Percentiles rank a stretch among this genome's conserved stretches.
phyloP scores from a whole-genome alignment of 176 grass and related monocot genomes.

The Bromus sterilis region DNA sequence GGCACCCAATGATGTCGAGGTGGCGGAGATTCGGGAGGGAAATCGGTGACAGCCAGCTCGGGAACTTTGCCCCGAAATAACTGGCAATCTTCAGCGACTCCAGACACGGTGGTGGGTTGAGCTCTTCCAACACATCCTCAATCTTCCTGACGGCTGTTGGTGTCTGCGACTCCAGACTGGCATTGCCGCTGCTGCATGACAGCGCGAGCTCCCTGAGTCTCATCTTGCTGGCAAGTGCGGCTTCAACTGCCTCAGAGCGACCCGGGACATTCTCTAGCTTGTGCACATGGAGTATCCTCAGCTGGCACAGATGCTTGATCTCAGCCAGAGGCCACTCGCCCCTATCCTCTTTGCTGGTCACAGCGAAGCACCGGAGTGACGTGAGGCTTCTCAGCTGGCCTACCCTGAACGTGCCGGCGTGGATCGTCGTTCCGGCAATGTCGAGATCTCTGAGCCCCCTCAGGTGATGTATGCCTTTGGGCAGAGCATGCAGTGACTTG shows the following conservation, averaged over 20 bases:
- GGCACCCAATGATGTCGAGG: slow-evolving; percentile 43
- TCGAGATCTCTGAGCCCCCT: slow-evolving; percentile 64
- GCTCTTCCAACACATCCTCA: slow-evolving; percentile 44
- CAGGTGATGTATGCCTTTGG: slow-evolving; percentile 55
- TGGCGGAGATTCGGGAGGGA: slow-evolving; percentile 47
- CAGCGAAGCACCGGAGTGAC: slow-evolving; percentile 35
- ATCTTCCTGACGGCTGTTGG: slow-evolving; percentile 22
- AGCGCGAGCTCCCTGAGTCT: slow-evolving; percentile 51
- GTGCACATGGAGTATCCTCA: slow-evolving; percentile 49
- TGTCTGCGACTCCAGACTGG: slow-evolving; percentile 14
- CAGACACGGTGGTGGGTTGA: slow-evolving; percentile 47
- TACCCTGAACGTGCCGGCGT: slow-evolving; percentile 35
- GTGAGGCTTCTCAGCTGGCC: slow-evolving; percentile 52
- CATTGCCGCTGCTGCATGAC: slow-evolving; percentile 26
- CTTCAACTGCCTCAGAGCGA: slow-evolving; percentile 33
- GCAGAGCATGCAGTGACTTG: slow-evolving; percentile 44
- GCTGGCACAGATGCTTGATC: slow-evolving; percentile 48
- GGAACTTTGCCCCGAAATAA: slow-evolving; percentile 53
- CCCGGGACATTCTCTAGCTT: slow-evolving; percentile 44
- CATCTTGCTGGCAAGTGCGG: slow-evolving; percentile 32
- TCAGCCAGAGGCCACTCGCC: slow-evolving; percentile 52
- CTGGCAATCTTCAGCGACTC: slow-evolving; percentile 57
- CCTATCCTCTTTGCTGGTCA: slow-evolving; percentile 22
- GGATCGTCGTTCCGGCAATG: slow-evolving; percentile 36
- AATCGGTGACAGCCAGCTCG: slow-evolving; percentile 48